These are phyloP conservation scores for Colletotrichum camelliae DNA, from an alignment of 2,329 filamentous ascomycete genomes.

Conservation along the genomic window DNA sequence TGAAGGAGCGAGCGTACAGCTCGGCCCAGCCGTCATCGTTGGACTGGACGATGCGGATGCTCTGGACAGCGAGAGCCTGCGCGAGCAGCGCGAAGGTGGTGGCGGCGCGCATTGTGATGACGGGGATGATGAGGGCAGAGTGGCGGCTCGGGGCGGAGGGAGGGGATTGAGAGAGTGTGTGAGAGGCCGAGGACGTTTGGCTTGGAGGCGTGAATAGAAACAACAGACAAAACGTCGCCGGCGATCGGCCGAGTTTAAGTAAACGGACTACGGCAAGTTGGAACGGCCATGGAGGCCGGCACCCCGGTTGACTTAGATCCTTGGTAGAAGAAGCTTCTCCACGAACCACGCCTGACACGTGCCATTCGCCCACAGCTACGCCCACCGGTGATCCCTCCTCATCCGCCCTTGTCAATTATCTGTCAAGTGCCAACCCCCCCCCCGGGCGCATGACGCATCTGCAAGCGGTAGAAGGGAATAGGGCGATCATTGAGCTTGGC, in stretches of 20 bases:
- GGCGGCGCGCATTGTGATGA: constrained; percentile 3
- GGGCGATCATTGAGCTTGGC: neutral
- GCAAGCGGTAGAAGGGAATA: neutral
- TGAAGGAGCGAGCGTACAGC: constrained; percentile 66
- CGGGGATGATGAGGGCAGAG: neutral
- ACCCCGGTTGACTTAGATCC: neutral
- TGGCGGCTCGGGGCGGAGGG: neutral
- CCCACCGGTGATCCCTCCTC: neutral
- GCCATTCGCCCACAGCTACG: neutral
- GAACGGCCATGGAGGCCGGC: neutral
- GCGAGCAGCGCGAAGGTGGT: constrained; percentile 14
- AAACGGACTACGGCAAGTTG: neutral
- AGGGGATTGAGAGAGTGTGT: neutral
- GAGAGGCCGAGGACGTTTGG: neutral
- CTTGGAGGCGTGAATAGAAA: neutral
- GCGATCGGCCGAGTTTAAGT: constrained; percentile 3
- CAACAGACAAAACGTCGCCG: neutral
- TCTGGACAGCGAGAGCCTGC: constrained; percentile 23
- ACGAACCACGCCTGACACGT: constrained; percentile 1
- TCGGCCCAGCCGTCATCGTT: constrained; percentile 81
- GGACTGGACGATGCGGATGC: constrained; percentile 63
- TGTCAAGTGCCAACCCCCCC: neutral
- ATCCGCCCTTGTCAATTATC: neutral
- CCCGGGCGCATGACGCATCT: neutral
- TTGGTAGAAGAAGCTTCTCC: neutral